Evolutionary conservation across 805 yeast genomes (phyloP).

Genomic region (Pichia manshurica): DNA sequence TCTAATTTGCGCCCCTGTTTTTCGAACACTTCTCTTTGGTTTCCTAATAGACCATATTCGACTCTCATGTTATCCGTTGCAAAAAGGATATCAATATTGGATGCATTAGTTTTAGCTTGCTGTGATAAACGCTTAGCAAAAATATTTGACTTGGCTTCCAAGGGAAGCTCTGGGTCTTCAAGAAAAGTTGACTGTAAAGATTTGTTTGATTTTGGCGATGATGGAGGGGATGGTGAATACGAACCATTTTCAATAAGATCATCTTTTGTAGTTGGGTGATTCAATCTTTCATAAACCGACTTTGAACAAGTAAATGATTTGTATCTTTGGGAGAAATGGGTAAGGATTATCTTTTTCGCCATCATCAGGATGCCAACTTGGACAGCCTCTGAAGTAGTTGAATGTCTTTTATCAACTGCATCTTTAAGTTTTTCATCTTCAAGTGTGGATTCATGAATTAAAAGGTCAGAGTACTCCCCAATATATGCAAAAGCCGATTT

Average conservation of each 20-base stretch:
- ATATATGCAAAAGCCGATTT: constrained; percentile 51
- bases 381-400: constrained; percentile 85
- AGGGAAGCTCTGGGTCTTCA: constrained; percentile 17
- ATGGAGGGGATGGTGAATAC: constrained; percentile 2
- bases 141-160: constrained; percentile 22
- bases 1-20: constrained; percentile 28
- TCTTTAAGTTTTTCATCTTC: constrained; percentile 73
- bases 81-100: constrained; percentile 32
- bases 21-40: constrained; percentile 25
- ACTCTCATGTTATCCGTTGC: constrained; percentile 67
- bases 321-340: constrained; percentile 92
- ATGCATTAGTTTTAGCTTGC: constrained; percentile 23
- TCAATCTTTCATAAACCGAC: constrained; percentile 22
- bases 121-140: constrained; percentile 15
- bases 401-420: constrained; percentile 76
- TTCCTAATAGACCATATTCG: constrained; percentile 38
- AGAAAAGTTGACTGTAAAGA: constrained; percentile 7
- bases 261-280: constrained; percentile 14
- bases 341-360: constrained; percentile 63
- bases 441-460: constrained; percentile 91
- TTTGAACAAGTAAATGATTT: constrained; percentile 40
- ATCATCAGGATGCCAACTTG: constrained; percentile 64
- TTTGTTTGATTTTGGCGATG: constrained; percentile 16
- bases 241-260: constrained; percentile 2
- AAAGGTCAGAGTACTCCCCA: constrained; percentile 62